Evolutionary conservation across 352 stramenopile species (phyloP), one percentile per base, ranked within the genome.

Genomic region (Phytophthora fragariaefolia): DNA sequence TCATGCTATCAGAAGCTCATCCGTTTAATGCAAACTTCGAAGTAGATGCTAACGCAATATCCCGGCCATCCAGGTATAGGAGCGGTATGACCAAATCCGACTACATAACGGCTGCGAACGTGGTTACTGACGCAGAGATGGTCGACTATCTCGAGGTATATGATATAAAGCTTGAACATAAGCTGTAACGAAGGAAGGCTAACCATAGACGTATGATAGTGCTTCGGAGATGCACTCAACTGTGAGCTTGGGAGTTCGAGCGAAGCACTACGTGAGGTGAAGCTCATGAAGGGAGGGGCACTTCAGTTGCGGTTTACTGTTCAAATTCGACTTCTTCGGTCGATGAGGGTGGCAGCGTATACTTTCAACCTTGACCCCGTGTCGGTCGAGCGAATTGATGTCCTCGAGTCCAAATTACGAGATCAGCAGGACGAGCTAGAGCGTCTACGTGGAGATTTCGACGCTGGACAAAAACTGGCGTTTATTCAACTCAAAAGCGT

Each of bases 401-500:
- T 55, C 2, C 20, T 63, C 30, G 55, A 63, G 20, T 54, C 55
- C 8, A 54, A 43, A 30, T 4, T 63, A 8, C n/a, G 32, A 3
- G 55, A 63, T 17, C 38, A 53, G 45, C 55, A 62, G 18, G 42
- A 62, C 8, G 55, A 54, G 43, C 6, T 63, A 17, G 34, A 42
- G n/a, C n/a, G n/a, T n/a, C n/a, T n/a, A n/a, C n/a, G n/a, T n/a
- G n/a, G n/a, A n/a, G n/a, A n/a, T n/a, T n/a, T n/a, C n/a, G n/a
- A n/a, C n/a, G n/a, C n/a, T n/a, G n/a, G n/a, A n/a, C n/a, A n/a
- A n/a, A n/a, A n/a, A n/a, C n/a, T n/a, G n/a, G n/a, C n/a, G n/a
- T n/a, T n/a, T n/a, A n/a, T n/a, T n/a, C n/a, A n/a, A n/a, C n/a
- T n/a, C n/a, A n/a, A n/a, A n/a, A n/a, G n/a, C n/a, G n/a, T n/a